These are phyloP conservation scores for Protomyces gravidus DNA, from an alignment of 1,139 yeast genomes.

Conservation along the genomic window DNA sequence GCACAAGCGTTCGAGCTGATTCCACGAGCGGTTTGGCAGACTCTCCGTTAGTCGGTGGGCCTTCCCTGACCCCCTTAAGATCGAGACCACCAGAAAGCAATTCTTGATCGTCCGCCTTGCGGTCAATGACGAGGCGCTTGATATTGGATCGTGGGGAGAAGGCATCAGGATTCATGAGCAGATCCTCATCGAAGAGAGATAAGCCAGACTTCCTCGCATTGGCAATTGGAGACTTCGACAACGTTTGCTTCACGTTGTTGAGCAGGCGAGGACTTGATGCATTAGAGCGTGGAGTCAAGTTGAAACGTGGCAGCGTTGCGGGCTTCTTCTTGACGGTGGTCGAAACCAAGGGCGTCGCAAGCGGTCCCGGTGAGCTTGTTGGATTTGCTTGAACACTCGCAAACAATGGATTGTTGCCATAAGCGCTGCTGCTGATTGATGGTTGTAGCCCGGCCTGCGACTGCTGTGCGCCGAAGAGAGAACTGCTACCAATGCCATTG, in stretches of 20 bases:
- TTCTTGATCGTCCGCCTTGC: constrained; percentile 40
- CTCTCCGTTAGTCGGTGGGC: constrained; percentile 33
- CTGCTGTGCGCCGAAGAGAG: constrained; percentile 9
- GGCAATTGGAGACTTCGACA: constrained; percentile 13
- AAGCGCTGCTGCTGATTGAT: constrained; percentile 61
- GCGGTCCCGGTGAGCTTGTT: constrained; percentile 45
- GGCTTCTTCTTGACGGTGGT: constrained; percentile 48
- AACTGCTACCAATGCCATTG: constrained; percentile 35
- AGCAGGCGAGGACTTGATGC: constrained; percentile 25
- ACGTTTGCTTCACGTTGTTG: constrained; percentile 2
- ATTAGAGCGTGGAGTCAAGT: constrained; percentile 53
- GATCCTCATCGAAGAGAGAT: constrained; percentile 47
- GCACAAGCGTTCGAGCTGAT: background rate
- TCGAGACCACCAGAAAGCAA: constrained; percentile 34
- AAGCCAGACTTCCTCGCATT: constrained; percentile 4
- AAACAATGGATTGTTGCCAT: constrained; percentile 66
- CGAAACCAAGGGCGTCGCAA: constrained; percentile 52
- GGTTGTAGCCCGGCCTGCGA: constrained; percentile 38
- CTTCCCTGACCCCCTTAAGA: constrained; percentile 30
- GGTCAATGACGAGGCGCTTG: constrained; percentile 56
- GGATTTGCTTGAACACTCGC: constrained; percentile 39
- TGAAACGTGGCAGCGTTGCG: constrained; percentile 57
- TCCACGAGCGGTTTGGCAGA: background rate
- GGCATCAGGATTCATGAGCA: constrained; percentile 66
- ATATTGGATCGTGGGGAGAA: constrained; percentile 62